Evolutionary conservation across 2,329 filamentous ascomycete species (phyloP).

Genomic region (Alternaria panax): DNA sequence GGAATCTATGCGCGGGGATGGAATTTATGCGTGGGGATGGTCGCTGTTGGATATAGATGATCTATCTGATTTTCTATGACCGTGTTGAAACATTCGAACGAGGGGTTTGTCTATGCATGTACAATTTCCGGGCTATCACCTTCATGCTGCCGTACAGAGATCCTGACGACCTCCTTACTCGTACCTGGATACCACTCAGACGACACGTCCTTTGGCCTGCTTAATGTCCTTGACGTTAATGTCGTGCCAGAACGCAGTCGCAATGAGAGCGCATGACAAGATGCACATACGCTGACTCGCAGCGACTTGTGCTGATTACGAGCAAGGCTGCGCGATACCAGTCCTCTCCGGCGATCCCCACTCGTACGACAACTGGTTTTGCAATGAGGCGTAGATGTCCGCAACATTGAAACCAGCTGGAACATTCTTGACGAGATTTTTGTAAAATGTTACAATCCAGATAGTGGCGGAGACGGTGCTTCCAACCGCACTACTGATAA

Average conservation of each 20-base stretch:
- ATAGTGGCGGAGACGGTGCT: conserved; percentile 66
- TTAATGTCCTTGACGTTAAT: conserved; percentile 53
- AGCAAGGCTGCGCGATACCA: conserved; percentile 42
- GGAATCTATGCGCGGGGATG: conserved; percentile 2
- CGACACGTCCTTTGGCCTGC: conserved; percentile 59
- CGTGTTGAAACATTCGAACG: not conserved
- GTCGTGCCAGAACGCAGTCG: conserved; percentile 55
- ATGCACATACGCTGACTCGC: conserved; percentile 31
- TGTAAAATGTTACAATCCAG: conserved; percentile 61
- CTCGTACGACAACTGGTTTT: conserved; percentile 61
- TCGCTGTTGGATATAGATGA: not conserved
- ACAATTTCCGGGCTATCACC: not conserved
- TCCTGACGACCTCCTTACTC: not conserved
- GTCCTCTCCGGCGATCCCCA: conserved; percentile 57
- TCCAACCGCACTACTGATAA: conserved; percentile 57
- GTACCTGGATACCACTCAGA: not conserved
- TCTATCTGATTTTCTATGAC: not conserved
- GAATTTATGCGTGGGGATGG: not conserved
- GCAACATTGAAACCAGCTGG: conserved; percentile 48
- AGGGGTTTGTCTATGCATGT: not conserved
- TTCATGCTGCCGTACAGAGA: not conserved
- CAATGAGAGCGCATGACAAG: conserved; percentile 39
- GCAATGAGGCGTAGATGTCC: conserved; percentile 60
- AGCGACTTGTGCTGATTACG: conserved; percentile 38
- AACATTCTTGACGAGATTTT: conserved; percentile 51